Conservation (phyloP, 2,329 filamentous ascomycete species). For the Fragosphaeria purpurea region DNA sequence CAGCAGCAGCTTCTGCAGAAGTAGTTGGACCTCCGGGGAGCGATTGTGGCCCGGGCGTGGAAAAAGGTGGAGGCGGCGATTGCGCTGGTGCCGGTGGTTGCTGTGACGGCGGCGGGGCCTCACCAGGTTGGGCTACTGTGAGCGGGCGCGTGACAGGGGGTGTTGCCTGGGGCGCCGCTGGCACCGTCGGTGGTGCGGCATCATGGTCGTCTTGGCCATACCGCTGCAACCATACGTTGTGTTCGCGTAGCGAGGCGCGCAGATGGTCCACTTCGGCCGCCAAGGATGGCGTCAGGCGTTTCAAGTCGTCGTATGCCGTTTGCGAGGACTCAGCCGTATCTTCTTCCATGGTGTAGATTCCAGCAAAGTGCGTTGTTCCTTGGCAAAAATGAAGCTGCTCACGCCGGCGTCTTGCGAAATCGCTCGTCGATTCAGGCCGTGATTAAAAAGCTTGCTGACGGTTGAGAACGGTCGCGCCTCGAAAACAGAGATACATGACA, state of each 20-base stretch:
- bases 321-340: conserved; percentile 1
- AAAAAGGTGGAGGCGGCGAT: conserved; percentile 10
- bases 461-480: too few relatives aligned
- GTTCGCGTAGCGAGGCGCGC: conserved; percentile 20
- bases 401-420: too few relatives aligned
- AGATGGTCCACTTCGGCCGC: conserved; percentile 20
- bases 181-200: conserved; percentile 2
- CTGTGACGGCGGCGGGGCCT: background rate
- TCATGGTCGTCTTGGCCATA: conserved; percentile 13
- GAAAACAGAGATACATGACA: too few relatives aligned
- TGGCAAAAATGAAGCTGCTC: too few relatives aligned
- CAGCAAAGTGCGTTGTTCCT: too few relatives aligned
- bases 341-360: too few relatives aligned
- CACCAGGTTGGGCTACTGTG: conserved; percentile 1
- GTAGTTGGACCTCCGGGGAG: too few relatives aligned
- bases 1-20: background rate
- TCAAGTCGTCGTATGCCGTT: conserved; percentile 19
- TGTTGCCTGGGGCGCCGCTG: background rate
- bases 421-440: too few relatives aligned
- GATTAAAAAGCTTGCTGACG: too few relatives aligned
- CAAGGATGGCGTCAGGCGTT: conserved; percentile 18
- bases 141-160: background rate
- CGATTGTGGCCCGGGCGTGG: too few relatives aligned
- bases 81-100: background rate
- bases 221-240: conserved; percentile 21